Percentiles rank a stretch among this genome's conserved stretches.
Evolutionary conservation across 2,329 filamentous ascomycete species (phyloP).

Genomic region (Akanthomyces muscarius): DNA sequence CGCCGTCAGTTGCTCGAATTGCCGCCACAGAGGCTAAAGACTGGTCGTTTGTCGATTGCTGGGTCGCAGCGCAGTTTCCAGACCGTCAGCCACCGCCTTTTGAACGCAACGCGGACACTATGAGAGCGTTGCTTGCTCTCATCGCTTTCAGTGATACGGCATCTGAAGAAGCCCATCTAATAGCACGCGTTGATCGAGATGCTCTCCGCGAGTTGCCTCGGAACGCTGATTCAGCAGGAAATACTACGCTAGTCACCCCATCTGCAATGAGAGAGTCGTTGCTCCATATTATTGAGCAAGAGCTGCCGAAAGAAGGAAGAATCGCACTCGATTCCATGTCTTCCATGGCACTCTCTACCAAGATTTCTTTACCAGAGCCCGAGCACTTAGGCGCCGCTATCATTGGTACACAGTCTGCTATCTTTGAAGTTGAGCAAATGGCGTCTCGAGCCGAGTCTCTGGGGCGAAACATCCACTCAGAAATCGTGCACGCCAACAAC

Average conservation of each 20-base stretch:
- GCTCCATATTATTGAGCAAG: conserved; percentile 50
- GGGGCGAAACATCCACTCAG: conserved; percentile 50
- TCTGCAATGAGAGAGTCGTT: conserved; percentile 37
- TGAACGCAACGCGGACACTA: conserved; percentile 81
- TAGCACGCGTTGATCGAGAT: conserved; percentile 56
- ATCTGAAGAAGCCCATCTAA: conserved; percentile 62
- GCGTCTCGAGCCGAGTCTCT: conserved; percentile 52
- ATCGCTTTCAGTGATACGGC: conserved; percentile 73
- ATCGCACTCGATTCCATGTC: conserved; percentile 57
- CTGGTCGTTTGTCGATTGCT: conserved; percentile 83
- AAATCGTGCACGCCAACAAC: conserved; percentile 38
- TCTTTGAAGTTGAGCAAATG: conserved; percentile 54
- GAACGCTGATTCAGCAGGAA: conserved; percentile 27
- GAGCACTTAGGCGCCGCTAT: conserved; percentile 49
- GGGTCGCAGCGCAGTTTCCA: conserved; percentile 70
- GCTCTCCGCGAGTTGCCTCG: conserved; percentile 51
- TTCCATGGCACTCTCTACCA: conserved; percentile 45
- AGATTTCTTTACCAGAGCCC: conserved; percentile 45
- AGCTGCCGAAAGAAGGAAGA: conserved; percentile 51
- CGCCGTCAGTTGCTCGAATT: conserved; percentile 64
- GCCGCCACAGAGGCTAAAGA: conserved; percentile 82
- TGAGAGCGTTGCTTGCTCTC: conserved; percentile 69
- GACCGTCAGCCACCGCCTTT: conserved; percentile 64
- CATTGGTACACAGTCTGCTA: conserved; percentile 51
- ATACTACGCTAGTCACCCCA: conserved; percentile 14